Conservation (phyloP, 2,329 filamentous ascomycete species). For the Trichoderma asperellum region DNA sequence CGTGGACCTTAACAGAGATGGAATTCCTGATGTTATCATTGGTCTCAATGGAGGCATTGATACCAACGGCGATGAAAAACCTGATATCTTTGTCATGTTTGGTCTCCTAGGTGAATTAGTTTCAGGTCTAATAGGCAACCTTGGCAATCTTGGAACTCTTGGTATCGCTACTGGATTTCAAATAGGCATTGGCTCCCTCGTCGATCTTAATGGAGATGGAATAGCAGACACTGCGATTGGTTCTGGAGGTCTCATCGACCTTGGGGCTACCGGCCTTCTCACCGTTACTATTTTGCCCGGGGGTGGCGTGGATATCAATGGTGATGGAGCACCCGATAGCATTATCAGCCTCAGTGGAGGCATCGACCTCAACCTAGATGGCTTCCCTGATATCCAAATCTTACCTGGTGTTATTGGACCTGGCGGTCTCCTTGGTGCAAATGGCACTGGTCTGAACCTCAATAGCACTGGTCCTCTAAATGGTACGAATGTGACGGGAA, state of each 20-base stretch:
- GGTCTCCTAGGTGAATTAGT: not conserved
- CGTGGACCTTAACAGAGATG: not conserved
- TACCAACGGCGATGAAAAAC: not conserved
- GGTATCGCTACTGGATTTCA: not conserved
- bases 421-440: not conserved
- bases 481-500: not conserved
- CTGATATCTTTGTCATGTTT: not conserved
- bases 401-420: not conserved
- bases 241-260: not conserved
- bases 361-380: not conserved
- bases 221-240: not conserved
- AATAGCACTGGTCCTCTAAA: not conserved
- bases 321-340: not conserved
- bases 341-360: not conserved
- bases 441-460: not conserved
- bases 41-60: not conserved
- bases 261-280: not conserved
- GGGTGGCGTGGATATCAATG: not conserved
- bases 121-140: not conserved
- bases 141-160: not conserved
- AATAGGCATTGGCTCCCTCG: not conserved
- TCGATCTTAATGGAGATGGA: constrained; percentile 12
- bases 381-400: not conserved
- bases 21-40: not conserved
- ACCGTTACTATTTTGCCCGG: not conserved